Percentiles rank a stretch among this genome's conserved stretches.
These are phyloP conservation scores for Rusavskia elegans DNA, from an alignment of 495 filamentous ascomycete species.

Conservation along the genomic window DNA sequence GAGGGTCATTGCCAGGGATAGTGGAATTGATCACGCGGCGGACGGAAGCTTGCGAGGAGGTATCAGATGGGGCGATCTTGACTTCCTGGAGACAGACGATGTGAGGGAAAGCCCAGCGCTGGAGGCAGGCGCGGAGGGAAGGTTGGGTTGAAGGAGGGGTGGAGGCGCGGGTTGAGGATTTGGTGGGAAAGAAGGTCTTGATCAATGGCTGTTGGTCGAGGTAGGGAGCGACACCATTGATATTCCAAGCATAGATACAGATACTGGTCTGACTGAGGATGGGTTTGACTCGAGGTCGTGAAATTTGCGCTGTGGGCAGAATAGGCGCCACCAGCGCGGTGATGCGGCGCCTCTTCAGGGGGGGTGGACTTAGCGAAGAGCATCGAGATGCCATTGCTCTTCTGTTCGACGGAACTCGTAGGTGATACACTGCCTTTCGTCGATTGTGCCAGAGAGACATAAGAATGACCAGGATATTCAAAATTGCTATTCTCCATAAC, in stretches of 20 bases:
- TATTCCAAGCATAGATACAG: slow-evolving; percentile 32
- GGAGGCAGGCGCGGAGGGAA: slow-evolving; percentile 26
- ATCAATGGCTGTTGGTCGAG: slow-evolving; percentile 21
- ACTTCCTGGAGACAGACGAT: slow-evolving; percentile 36
- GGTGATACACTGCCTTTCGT: too few species aligned
- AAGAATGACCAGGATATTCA: too few species aligned
- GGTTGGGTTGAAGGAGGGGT: slow-evolving; percentile 2
- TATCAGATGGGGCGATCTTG: slow-evolving; percentile 26
- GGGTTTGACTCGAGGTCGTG: not conserved
- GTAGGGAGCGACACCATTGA: slow-evolving; percentile 32
- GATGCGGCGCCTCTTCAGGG: slow-evolving; percentile 14
- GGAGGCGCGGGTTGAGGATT: not conserved
- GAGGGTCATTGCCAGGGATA: not conserved
- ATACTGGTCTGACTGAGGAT: not conserved
- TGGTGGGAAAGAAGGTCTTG: slow-evolving; percentile 24
- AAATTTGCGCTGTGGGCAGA: not conserved
- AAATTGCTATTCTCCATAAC: not conserved
- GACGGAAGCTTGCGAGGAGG: slow-evolving; percentile 17
- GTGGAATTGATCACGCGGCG: slow-evolving; percentile 17
- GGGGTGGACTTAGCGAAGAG: slow-evolving; percentile 14
- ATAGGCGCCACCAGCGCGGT: too few species aligned
- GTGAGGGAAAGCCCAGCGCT: slow-evolving; percentile 29
- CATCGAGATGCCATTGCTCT: not conserved
- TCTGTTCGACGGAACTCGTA: too few species aligned
- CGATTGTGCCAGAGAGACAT: too few species aligned